A percentile compares a stretch with the other conserved stretches of the same genome.
Conservation (phyloP, 2,329 filamentous ascomycete species). For the Torrubiellomyces zombiae region DNA sequence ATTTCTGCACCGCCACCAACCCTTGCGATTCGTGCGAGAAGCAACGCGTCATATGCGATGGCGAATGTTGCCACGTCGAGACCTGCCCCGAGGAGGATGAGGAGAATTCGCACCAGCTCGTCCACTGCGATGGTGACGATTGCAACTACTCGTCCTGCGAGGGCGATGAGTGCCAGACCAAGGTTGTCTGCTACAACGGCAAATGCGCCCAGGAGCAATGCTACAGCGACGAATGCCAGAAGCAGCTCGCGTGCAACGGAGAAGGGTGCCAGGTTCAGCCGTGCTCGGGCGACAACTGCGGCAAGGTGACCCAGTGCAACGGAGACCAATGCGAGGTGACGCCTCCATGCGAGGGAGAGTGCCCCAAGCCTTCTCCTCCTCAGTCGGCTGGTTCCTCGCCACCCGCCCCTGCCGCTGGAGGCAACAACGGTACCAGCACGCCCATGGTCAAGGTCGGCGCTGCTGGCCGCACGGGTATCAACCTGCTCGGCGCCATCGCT, state of each 20-base stretch:
- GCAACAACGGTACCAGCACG: constrained; percentile 1
- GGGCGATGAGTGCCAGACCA: constrained; percentile 11
- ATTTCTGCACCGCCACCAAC: constrained; percentile 14
- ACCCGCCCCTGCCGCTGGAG: background rate
- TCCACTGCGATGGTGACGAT: constrained; percentile 12
- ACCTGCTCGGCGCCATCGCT: constrained; percentile 9
- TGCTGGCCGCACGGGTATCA: constrained; percentile 6
- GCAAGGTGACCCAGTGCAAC: constrained; percentile 12
- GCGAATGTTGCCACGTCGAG: constrained; percentile 12
- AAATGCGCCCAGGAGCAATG: constrained; percentile 14
- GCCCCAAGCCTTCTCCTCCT: constrained; percentile 6
- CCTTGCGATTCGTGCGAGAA: constrained; percentile 12
- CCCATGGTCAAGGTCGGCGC: constrained; percentile 6
- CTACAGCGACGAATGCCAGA: constrained; percentile 13
- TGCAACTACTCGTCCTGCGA: constrained; percentile 13
- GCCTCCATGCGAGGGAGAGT: constrained; percentile 7
- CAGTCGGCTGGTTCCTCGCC: constrained; percentile 1
- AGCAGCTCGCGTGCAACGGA: constrained; percentile 17
- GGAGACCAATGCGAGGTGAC: constrained; percentile 10
- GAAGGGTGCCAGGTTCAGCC: constrained; percentile 13
- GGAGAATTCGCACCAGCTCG: constrained; percentile 13
- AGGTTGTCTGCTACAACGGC: constrained; percentile 17
- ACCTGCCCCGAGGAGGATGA: constrained; percentile 10
- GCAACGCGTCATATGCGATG: constrained; percentile 16
- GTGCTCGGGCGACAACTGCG: constrained; percentile 15